These are phyloP conservation scores for Kodamaea restingae DNA, from an alignment of 805 yeast genomes.

Conservation along the genomic window DNA sequence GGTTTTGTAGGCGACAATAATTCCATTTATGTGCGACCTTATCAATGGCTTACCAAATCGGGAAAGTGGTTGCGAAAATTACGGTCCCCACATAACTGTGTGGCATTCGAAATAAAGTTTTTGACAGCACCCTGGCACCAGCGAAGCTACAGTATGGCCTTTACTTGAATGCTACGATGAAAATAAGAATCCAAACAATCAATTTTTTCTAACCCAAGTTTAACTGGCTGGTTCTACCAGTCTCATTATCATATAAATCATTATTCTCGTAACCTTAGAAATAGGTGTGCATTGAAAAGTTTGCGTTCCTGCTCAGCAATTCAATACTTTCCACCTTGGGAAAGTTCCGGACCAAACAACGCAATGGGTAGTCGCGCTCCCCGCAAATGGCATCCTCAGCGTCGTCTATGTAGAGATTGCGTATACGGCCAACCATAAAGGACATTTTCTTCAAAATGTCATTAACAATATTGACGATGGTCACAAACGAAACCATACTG, in stretches of 20 bases:
- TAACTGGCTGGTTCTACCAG: no score
- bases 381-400: conserved; percentile 19
- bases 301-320: conserved; percentile 17
- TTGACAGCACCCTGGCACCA: no score
- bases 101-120: no score
- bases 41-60: background rate
- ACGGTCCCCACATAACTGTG: background rate
- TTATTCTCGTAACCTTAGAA: conserved; percentile 1
- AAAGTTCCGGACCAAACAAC: conserved; percentile 26
- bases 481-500: conserved; percentile 17
- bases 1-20: no score
- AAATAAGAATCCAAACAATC: background rate
- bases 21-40: background rate
- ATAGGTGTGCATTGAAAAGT: conserved; percentile 2
- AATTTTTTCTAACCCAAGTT: background rate
- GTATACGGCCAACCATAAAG: conserved; percentile 30
- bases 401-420: conserved; percentile 33
- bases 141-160: no score
- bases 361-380: conserved; percentile 28
- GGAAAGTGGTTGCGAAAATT: conserved; percentile 1
- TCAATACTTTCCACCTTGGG: conserved; percentile 31
- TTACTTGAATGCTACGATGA: no score
- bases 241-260: background rate
- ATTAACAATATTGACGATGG: conserved; percentile 27
- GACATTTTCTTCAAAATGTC: conserved; percentile 33